Base-by-base conservation (phyloP, 1,139 yeast species). In the Pichia sp. region DNA sequence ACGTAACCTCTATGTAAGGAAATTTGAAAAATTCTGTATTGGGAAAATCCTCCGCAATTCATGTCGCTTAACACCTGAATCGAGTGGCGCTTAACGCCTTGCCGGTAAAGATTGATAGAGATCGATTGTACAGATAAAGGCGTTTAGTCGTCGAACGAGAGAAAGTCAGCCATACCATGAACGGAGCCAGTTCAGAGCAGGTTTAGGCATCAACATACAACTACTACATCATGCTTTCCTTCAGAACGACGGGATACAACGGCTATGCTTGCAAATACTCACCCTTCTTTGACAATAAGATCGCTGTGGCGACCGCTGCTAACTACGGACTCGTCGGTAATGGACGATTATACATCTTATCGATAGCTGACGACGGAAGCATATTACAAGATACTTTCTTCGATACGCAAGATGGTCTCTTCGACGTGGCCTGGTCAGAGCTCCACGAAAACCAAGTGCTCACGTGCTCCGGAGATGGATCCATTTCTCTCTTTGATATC, bases 321-420 rank as follows among this genome's bases (percentile, higher is more conserved):
- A 91, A 91, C 60, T 91, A 80, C 59, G 97, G 97, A 3, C 66
- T 91, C 9, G 96, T 86, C 4, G 98, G 98, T 3, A 91, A 91
- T 56, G 98, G 98, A 4, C 69, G 85, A 45, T 64, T 91, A 22
- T 79, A 66, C 50, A 65, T 88, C 2, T 63, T 88, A 25, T 75
- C 75, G 36, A 81, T 91, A 36, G 74, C 72, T 33, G 73, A 77
- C 9, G 64, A 67, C 42, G 97, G 97, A 1, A 54, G 55, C 16
- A 69, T 85, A 17, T 51, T 53, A 6, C 72, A 72, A 29, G 78
- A 75, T 37, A 63, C 70, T 5, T 61, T 69, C 13, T 88, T 86
- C 66, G 88, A 87, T 44, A 88, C 97, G 1, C 96, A 88, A 57
- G 98, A 91, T 59, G 95, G 96, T 5, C 63, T 88, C 17, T 87